Evolutionary conservation across 75 land plant species (phyloP), one percentile per base, ranked within the genome.

Genomic region (Chamaecyparis obtusa): DNA sequence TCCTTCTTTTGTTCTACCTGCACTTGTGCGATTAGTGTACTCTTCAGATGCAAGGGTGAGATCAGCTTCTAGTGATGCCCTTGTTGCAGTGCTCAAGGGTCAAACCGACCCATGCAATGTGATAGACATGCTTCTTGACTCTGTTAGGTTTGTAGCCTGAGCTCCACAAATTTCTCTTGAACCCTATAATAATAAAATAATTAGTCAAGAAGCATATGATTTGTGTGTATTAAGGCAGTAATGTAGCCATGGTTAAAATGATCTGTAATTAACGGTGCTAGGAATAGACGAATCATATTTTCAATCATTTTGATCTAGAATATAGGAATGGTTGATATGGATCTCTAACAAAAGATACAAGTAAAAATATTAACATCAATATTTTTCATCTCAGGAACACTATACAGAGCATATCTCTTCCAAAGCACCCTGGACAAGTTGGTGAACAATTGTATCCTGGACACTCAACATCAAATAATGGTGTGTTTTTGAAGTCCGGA

Each of bases 111-210:
- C 89, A 4, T 36, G 85, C 87, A 93, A 91, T 83, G 92, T 90
- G 33, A 83, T 96, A 24, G 72, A 86, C 76, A 88, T 92, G 88
- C 92, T 96, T 64, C 94, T 96, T 72, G 96, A 96, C 86, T 89
- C 93, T 86, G 87, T 94, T 71, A 91, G 91, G 95, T 94, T 74
- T 35, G 33, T 92, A 44, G 44, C 24, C 49, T 27, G 46, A 44
- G 11, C 30, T 10, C 13, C n/a, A 81, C 11, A 27, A 24, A 1
- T n/a, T 81, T 24, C 44, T 43, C 16, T 24, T 44, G 48, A 80
- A 44, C 14, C 48, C 30, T 9, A 24, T 78, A 41, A 78, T 39
- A 13, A 3, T 78, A 78, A 5, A 2, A 78, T 78, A 41, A 21
- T 78, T 36, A 41, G 33, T 32, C 33, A 32, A n/a, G 36, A 32